Base-by-base conservation (phyloP, 371 early-diverging fungal genomes). In the Haplosporangium sp. region DNA sequence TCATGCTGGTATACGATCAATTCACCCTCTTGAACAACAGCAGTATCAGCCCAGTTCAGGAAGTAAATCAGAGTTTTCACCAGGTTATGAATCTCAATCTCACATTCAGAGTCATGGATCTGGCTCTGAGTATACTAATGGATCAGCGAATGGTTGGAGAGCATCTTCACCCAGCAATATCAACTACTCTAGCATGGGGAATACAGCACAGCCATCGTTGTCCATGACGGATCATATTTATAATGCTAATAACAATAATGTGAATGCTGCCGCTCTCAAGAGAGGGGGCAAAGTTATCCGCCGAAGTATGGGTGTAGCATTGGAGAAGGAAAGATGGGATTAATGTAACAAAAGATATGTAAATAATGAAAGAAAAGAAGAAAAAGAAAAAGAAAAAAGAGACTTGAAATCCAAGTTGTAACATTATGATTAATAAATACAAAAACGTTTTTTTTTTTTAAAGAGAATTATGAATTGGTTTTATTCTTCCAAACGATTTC, bases 401-500 rank as follows among this genome's bases (percentile, higher is more conserved):
- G n/a, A n/a, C 15, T n/a, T n/a, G 50, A n/a, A n/a, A 50, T 37
- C 55, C 56, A 66, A 34, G 67, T 15, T 67, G 61, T 45, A 45
- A 8, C 45, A 45, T 45, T 45, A 45, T 13, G 15, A 45, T 13
- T 13, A 45, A 44, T 8, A 7, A 44, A 44, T 44, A 13, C 2
- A 44, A 13, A 15, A 45, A 13, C 15, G 10, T 27, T 27, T 27
- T 27, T 45, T 45, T 44, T 44, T 44, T 44, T 48, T 48, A 27
- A 27, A 27, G 27, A 27, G 27, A 27, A 27, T 48, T 50, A 50
- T 50, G 50, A n/a, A 4, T n/a, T 15, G 55, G 59, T 50, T 42
- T 78, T 78, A 60, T 82, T 82, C 45, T 55, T 72, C 82, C 82
- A 82, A 1, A 38, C 27, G 35, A 82, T 75, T 59, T 82, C 82